These are phyloP conservation scores for Datura wrightii DNA, from an alignment of 257 asterid genomes.

Conservation along the genomic window DNA sequence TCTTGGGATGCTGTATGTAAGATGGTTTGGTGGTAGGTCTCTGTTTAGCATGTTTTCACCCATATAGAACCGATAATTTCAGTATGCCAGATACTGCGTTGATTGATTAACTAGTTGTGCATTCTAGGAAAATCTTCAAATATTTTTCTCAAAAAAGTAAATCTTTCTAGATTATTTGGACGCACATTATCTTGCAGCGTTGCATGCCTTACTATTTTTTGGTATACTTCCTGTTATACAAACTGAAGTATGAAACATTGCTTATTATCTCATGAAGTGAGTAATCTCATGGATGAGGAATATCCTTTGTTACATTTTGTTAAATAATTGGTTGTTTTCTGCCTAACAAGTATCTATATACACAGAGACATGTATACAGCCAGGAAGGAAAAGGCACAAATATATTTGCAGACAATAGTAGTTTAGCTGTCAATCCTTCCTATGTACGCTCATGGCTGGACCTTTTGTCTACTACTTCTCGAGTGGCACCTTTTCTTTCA, in stretches of 20 bases:
- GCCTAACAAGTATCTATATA: constrained; percentile 34
- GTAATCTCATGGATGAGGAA: background rate
- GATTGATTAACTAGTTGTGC: background rate
- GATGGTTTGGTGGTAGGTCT: constrained; percentile 15
- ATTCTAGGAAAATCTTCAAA: background rate
- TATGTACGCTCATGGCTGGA: constrained; percentile 82
- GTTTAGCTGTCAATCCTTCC: constrained; percentile 83
- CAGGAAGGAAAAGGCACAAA: constrained; percentile 63
- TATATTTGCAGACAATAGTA: constrained; percentile 81
- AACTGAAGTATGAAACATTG: background rate
- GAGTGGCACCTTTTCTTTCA: constrained; percentile 81
- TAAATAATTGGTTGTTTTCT: background rate
- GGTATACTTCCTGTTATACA: constrained; percentile 9
- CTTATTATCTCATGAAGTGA: constrained; percentile 21
- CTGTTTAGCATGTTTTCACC: background rate
- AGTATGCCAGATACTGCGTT: background rate
- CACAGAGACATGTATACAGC: constrained; percentile 81
- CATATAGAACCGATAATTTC: background rate
- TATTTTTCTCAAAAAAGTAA: background rate
- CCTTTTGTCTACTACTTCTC: constrained; percentile 82
- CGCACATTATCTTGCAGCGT: background rate
- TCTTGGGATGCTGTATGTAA: constrained; percentile 4
- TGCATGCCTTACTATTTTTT: background rate
- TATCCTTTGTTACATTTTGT: background rate
- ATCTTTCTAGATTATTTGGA: background rate